phyloP scores from a whole-genome alignment of 345 rosid species.

The Linum lewisii region DNA sequence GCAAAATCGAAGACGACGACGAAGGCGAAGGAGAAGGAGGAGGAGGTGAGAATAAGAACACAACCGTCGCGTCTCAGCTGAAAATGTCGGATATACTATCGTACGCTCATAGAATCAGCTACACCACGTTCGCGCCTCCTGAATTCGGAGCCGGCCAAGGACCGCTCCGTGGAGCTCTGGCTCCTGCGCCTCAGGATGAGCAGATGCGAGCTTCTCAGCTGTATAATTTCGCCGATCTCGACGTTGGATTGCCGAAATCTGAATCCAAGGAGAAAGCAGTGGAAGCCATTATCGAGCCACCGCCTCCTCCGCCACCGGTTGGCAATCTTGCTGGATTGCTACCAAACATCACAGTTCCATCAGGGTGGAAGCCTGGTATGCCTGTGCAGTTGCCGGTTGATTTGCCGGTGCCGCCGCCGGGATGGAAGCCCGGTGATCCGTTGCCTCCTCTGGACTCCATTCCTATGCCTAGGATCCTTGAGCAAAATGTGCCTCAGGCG shows the following conservation, averaged over 20 bases:
- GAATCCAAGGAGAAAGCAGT: conserved; percentile 47
- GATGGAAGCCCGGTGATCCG: conserved; percentile 92
- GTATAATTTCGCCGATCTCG: conserved; percentile 70
- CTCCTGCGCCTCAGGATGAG: conserved; percentile 97
- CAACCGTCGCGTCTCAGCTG: conserved; percentile 71
- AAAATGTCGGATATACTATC: conserved; percentile 64
- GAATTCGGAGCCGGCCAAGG: conserved; percentile 84
- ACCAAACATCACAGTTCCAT: conserved; percentile 54
- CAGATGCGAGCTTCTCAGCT: conserved; percentile 93
- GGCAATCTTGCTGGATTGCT: conserved; percentile 44
- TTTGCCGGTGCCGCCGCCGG: conserved; percentile 73
- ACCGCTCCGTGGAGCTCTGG: conserved; percentile 87
- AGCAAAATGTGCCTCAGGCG: conserved; percentile 35
- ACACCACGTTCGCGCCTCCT: conserved; percentile 90
- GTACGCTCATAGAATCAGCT: conserved; percentile 82
- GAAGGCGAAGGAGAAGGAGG: conserved; percentile 19
- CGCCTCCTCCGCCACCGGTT: conserved; percentile 15
- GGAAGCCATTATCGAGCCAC: conserved; percentile 66
- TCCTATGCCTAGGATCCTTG: conserved; percentile 37
- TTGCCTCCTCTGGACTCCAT: conserved; percentile 60
- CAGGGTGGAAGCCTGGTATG: conserved; percentile 97
- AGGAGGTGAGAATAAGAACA: conserved; percentile 26
- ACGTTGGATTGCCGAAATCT: conserved; percentile 70
- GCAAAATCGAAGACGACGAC: conserved; percentile 11
- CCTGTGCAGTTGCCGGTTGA: conserved; percentile 70